Percentiles rank a stretch among this genome's conserved stretches.
Conservation (phyloP, 1,284 basidiomycete genomes). For the Apiotrichum gracile region DNA sequence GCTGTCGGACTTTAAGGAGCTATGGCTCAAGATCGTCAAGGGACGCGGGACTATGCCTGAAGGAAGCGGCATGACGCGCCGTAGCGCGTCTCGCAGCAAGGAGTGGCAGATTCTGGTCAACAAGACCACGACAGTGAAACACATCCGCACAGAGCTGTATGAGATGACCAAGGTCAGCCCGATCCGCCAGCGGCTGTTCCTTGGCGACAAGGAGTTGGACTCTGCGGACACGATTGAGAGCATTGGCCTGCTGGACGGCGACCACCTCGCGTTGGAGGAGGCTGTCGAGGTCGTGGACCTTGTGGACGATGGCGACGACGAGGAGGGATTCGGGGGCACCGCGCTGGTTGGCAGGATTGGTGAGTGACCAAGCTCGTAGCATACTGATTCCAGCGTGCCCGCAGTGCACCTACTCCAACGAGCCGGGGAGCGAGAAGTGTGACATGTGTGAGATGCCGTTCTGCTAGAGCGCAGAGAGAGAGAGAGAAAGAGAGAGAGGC, state of each 20-base stretch:
- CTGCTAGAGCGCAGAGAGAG: background rate
- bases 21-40: constrained; percentile 15
- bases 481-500: too few species aligned
- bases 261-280: constrained; percentile 20
- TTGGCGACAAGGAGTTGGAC: constrained; percentile 20
- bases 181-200: constrained; percentile 23
- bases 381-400: constrained; percentile 20
- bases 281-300: constrained; percentile 24
- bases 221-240: constrained; percentile 25
- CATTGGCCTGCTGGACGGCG: constrained; percentile 23
- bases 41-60: background rate
- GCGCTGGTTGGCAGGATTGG: constrained; percentile 25
- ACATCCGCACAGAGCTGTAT: constrained; percentile 30
- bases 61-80: background rate
- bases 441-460: constrained; percentile 14
- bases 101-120: constrained; percentile 12
- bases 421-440: constrained; percentile 15
- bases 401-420: constrained; percentile 27
- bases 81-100: background rate
- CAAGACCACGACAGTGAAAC: constrained; percentile 26
- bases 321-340: constrained; percentile 39
- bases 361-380: constrained; percentile 12
- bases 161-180: constrained; percentile 20
- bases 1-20: constrained; percentile 14
- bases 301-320: constrained; percentile 18